Conservation (phyloP, 2,329 filamentous ascomycete species). For the Pseudomassariella vexata region DNA sequence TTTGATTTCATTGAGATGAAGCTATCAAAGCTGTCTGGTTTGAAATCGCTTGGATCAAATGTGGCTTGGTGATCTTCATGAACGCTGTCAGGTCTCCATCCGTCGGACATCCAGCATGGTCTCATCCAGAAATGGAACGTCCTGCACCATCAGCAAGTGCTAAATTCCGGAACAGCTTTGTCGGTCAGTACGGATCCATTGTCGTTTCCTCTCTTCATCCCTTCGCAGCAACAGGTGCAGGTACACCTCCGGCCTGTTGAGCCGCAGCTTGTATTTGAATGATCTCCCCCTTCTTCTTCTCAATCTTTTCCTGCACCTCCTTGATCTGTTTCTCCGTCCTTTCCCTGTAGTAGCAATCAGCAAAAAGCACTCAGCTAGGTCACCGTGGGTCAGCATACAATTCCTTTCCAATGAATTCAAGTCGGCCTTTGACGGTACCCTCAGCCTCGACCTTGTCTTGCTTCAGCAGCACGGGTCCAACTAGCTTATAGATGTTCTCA, state of each 20-base stretch:
- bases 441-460: slow-evolving; percentile 89
- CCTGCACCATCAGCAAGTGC: too few species aligned
- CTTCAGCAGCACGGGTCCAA: slow-evolving; percentile 88
- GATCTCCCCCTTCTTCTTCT: slow-evolving; percentile 55
- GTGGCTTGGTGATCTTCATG: too few species aligned
- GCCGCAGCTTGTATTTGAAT: slow-evolving; percentile 48
- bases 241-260: slow-evolving; percentile 31
- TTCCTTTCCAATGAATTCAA: slow-evolving; percentile 91
- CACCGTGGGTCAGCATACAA: slow-evolving; percentile 60
- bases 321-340: slow-evolving; percentile 44
- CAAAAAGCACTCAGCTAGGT: too few species aligned
- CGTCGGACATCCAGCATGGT: too few species aligned
- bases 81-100: too few species aligned
- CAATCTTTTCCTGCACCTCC: slow-evolving; percentile 49
- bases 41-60: too few species aligned
- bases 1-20: too few species aligned
- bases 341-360: slow-evolving; percentile 12
- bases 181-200: not conserved
- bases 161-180: not conserved
- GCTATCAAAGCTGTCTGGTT: too few species aligned
- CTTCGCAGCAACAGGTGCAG: slow-evolving; percentile 22
- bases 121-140: too few species aligned
- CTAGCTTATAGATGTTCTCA: slow-evolving; percentile 91
- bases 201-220: slow-evolving; percentile 7
- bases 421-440: slow-evolving; percentile 80